phyloP scores from a whole-genome alignment of 345 rosid species.

The Citrus inodora region DNA sequence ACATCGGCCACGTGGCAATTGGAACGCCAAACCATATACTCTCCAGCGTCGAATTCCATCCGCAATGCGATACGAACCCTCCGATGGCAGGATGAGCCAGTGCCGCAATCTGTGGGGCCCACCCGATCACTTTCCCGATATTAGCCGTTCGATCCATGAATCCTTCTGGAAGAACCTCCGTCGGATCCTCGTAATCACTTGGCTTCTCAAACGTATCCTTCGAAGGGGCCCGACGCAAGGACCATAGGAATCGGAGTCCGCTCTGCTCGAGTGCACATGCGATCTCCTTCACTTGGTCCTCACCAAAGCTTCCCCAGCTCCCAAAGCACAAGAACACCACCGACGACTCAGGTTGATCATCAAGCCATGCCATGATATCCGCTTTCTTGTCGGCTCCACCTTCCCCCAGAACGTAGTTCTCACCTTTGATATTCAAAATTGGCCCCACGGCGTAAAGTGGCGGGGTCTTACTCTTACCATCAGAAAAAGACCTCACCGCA shows the following conservation, averaged over 20 bases:
- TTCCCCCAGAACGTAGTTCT: neutral
- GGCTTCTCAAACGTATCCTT: conserved; percentile 12
- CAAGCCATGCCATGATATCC: conserved; percentile 49
- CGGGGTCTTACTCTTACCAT: conserved; percentile 14
- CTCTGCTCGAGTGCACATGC: conserved; percentile 44
- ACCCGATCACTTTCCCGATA: conserved; percentile 43
- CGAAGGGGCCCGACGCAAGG: conserved; percentile 29
- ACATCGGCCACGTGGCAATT: conserved; percentile 47
- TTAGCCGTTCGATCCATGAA: conserved; percentile 40
- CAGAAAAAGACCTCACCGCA: conserved; percentile 20
- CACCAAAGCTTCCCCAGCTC: conserved; percentile 51
- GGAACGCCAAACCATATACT: conserved; percentile 57
- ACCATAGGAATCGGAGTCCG: conserved; percentile 49
- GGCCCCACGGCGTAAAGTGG: conserved; percentile 53
- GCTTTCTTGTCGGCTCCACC: neutral
- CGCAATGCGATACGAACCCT: conserved; percentile 65
- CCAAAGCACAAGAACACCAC: conserved; percentile 71
- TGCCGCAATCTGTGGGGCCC: conserved; percentile 43
- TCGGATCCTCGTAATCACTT: conserved; percentile 14
- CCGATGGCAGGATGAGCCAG: conserved; percentile 31
- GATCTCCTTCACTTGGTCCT: conserved; percentile 39
- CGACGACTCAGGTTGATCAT: conserved; percentile 41
- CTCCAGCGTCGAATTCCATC: conserved; percentile 61
- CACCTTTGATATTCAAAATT: conserved; percentile 29
- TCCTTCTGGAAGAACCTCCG: conserved; percentile 45